phyloP scores from a whole-genome alignment of 2,329 filamentous ascomycete genomes.

The Pyrenophora tritici-repentis region DNA sequence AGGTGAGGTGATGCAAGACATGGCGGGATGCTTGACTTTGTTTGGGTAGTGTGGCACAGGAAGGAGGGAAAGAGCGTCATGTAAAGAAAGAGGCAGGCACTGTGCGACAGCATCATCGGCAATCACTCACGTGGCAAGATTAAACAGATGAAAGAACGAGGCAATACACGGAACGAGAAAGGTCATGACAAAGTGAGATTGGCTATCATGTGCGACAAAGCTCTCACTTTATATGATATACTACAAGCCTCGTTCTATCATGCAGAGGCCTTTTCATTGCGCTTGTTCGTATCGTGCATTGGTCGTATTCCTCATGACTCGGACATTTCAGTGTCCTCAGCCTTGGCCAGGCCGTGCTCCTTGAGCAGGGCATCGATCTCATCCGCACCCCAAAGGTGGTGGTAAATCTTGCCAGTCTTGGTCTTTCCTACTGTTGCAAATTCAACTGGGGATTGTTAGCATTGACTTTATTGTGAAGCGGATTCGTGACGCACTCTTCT shows the following conservation, averaged over 20 bases:
- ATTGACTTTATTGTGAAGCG: neutral
- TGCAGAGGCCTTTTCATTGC: conserved; percentile 30
- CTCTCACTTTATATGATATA: conserved; percentile 41
- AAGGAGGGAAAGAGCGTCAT: neutral
- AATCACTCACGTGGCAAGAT: neutral
- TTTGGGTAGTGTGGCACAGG: neutral
- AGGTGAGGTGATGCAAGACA: conserved; percentile 10
- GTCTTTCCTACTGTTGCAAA: conserved; percentile 98
- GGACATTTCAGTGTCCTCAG: conserved; percentile 45
- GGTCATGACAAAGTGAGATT: conserved; percentile 35
- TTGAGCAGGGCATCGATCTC: conserved; percentile 93
- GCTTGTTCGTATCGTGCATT: conserved; percentile 25
- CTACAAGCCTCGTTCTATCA: conserved; percentile 39
- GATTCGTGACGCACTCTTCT: conserved; percentile 80
- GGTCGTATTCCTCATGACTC: conserved; percentile 37
- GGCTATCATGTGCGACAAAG: conserved; percentile 30
- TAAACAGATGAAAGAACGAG: neutral
- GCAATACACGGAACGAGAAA: neutral
- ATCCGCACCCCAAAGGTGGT: conserved; percentile 94
- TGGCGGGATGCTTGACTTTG: neutral
- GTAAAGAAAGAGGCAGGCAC: conserved; percentile 1
- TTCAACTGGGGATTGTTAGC: conserved; percentile 68
- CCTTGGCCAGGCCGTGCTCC: conserved; percentile 91
- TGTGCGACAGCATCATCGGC: neutral
- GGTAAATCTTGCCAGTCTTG: conserved; percentile 94